These are phyloP conservation scores for Calonectria multiphialidica DNA, from an alignment of 2,329 filamentous ascomycete species.

Conservation along the genomic window DNA sequence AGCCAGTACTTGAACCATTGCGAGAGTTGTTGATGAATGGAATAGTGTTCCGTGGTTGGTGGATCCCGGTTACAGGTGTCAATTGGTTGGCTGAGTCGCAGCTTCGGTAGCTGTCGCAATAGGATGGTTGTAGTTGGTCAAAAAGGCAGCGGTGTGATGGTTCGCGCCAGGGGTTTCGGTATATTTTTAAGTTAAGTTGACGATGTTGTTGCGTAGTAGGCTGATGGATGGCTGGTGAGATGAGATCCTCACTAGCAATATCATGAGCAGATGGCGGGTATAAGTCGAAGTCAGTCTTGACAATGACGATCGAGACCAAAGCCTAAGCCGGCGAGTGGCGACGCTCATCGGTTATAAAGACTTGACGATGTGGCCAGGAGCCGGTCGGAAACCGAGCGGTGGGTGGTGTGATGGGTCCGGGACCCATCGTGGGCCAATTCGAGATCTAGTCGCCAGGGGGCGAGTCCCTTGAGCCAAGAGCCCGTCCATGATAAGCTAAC, in stretches of 20 bases:
- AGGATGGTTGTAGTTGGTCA: neutral
- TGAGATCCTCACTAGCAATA: slow-evolving; percentile 41
- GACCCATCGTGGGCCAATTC: slow-evolving; percentile 43
- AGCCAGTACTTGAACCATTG: slow-evolving; percentile 50
- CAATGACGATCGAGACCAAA: slow-evolving; percentile 19
- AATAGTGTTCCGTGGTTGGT: slow-evolving; percentile 19
- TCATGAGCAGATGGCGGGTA: slow-evolving; percentile 41
- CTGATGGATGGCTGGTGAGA: slow-evolving; percentile 30
- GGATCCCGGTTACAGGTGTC: neutral
- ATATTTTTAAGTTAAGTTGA: slow-evolving; percentile 37
- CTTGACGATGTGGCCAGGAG: slow-evolving; percentile 36
- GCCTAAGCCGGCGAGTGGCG: slow-evolving; percentile 35
- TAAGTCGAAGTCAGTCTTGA: slow-evolving; percentile 30
- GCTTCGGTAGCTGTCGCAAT: slow-evolving; percentile 20
- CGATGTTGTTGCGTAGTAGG: slow-evolving; percentile 32
- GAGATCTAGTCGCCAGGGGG: slow-evolving; percentile 40
- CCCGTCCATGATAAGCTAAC: slow-evolving; percentile 38
- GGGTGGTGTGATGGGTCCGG: slow-evolving; percentile 45
- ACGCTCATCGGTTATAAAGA: slow-evolving; percentile 43
- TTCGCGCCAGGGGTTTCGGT: slow-evolving; percentile 10
- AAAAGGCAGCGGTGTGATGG: slow-evolving; percentile 18
- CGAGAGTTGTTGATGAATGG: slow-evolving; percentile 18
- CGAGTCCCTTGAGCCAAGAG: slow-evolving; percentile 12
- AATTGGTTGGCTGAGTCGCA: slow-evolving; percentile 1
- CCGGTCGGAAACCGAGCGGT: slow-evolving; percentile 46